These are phyloP conservation scores for Trebouxia gelatinosa DNA, from an alignment of 163 green algal species.

Conservation along the genomic window DNA sequence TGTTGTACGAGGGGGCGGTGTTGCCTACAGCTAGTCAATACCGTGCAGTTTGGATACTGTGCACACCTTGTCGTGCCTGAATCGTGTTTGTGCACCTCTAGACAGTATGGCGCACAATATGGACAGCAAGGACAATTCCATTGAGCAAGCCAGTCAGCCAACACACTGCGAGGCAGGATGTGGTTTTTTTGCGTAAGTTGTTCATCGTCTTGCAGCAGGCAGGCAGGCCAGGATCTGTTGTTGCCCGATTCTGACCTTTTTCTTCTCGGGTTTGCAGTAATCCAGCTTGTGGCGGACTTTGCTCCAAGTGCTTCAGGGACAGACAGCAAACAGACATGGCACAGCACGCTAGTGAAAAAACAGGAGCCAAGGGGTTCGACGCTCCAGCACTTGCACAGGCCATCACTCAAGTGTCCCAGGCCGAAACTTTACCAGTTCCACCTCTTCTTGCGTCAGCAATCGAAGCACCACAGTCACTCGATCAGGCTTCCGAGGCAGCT, in stretches of 20 bases:
- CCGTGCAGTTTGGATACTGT: no score
- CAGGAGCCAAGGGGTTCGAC: conserved; percentile 1
- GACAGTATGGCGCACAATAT: conserved; percentile 25
- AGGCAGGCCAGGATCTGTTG: no score
- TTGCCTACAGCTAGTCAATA: no score
- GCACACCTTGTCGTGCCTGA: no score
- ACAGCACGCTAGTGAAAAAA: conserved; percentile 12
- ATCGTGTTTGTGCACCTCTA: no score
- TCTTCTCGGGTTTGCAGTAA: conserved; percentile 39
- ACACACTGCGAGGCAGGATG: conserved; percentile 64
- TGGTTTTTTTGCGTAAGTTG: conserved; percentile 73
- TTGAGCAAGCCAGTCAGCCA: conserved; percentile 23
- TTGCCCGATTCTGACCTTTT: neutral
- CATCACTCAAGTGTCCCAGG: conserved; percentile 6
- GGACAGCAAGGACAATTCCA: conserved; percentile 5
- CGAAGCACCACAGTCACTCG: no score
- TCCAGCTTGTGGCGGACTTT: conserved; percentile 52
- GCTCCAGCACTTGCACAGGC: conserved; percentile 7
- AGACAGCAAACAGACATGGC: conserved; percentile 21
- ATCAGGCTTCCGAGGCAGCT: no score
- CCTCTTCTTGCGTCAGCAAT: no score
- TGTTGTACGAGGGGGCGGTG: no score
- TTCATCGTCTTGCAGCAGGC: no score
- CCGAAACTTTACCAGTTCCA: conserved; percentile 4
- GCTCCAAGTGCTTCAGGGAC: conserved; percentile 73